Percentiles rank a stretch among this genome's conserved stretches.
Conservation (phyloP, 1,139 yeast genomes). For the Barnettozyma hawaiiensis region DNA sequence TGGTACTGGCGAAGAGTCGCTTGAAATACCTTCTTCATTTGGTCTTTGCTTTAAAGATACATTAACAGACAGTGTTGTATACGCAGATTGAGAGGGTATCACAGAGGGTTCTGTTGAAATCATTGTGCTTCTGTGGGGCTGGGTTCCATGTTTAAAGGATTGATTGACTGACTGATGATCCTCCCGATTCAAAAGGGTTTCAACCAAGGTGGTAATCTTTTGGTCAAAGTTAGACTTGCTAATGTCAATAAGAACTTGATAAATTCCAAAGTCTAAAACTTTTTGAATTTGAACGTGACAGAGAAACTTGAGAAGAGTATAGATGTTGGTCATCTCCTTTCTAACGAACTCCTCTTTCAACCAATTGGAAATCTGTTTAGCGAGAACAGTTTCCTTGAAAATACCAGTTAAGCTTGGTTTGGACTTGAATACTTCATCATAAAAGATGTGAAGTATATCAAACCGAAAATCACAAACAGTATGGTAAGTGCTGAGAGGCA, state of each 20-base stretch:
- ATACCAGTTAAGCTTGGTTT: not conserved
- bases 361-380: not conserved
- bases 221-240: not conserved
- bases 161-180: not conserved
- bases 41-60: not conserved
- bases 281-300: not conserved
- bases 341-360: not conserved
- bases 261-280: not conserved
- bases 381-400: not conserved
- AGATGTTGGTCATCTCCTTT: not conserved
- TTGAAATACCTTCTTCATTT: not conserved
- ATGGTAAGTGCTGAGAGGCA: not conserved
- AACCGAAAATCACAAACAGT: not conserved
- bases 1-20: not conserved
- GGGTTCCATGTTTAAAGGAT: not conserved
- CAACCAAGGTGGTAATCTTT: not conserved
- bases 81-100: not conserved
- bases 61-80: not conserved
- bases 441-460: not conserved
- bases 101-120: not conserved
- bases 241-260: not conserved
- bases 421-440: not conserved
- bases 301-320: slow-evolving; percentile 1
- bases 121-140: not conserved
- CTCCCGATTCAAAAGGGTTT: not conserved